Conservation (phyloP, 257 asterid species). For the Solanum bulbocastanum region DNA sequence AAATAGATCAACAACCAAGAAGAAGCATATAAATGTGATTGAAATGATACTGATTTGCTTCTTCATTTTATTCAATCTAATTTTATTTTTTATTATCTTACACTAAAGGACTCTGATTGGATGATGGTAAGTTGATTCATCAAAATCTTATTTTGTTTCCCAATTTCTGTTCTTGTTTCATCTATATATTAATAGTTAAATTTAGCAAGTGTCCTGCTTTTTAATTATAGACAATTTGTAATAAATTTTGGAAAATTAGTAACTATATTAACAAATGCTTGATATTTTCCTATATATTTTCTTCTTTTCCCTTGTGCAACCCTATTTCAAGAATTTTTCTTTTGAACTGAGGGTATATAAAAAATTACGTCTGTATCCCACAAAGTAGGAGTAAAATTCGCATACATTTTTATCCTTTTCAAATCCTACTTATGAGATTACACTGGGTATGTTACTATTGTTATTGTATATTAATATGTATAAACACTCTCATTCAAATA, state of each 20-base stretch:
- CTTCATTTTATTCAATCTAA: neutral
- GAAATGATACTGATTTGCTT: neutral
- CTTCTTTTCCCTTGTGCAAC: too few species aligned
- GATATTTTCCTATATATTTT: neutral
- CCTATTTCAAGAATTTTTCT: neutral
- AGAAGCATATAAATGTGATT: neutral
- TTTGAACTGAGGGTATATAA: neutral
- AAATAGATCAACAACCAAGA: neutral
- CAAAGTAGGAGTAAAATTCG: neutral
- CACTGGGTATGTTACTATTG: neutral
- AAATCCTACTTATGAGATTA: neutral
- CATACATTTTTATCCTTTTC: neutral
- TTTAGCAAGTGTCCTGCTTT: neutral
- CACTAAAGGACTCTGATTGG: neutral
- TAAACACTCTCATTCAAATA: neutral
- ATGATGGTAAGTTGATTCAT: neutral
- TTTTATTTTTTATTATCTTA: neutral
- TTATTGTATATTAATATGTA: neutral
- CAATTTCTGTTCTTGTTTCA: neutral
- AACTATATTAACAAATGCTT: neutral
- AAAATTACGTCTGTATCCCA: neutral
- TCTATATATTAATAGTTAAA: neutral
- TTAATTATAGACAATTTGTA: neutral
- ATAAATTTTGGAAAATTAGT: neutral
- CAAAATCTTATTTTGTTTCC: neutral